These are phyloP conservation scores for Lyophyllum semitale DNA, from an alignment of 768 basidiomycete species.

Conservation along the genomic window DNA sequence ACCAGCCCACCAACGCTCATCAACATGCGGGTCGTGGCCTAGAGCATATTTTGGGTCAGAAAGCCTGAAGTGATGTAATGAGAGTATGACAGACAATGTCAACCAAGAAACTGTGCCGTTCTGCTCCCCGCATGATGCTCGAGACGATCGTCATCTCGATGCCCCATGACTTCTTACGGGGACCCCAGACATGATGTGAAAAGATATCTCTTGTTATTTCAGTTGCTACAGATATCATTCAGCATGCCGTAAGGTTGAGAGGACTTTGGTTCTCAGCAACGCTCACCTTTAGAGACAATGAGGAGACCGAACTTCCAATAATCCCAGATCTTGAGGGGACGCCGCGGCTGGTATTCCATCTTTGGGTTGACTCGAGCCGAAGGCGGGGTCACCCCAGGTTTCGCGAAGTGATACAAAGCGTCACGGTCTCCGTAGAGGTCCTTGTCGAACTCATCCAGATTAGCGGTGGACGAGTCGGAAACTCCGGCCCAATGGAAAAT, in stretches of 20 bases:
- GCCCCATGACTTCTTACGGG: conserved; percentile 89
- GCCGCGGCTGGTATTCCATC: conserved; percentile 57
- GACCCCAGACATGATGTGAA: conserved; percentile 81
- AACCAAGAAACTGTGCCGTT: conserved; percentile 77
- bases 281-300: conserved; percentile 64
- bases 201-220: conserved; percentile 68
- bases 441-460: conserved; percentile 15
- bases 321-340: conserved; percentile 65
- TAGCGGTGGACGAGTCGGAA: conserved; percentile 3
- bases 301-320: conserved; percentile 73
- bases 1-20: conserved; percentile 82
- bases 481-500: conserved; percentile 18
- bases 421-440: conserved; percentile 28
- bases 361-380: conserved; percentile 72
- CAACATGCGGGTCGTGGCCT: conserved; percentile 56
- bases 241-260: not conserved
- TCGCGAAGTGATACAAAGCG: conserved; percentile 60
- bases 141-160: conserved; percentile 90
- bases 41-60: not conserved
- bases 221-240: conserved; percentile 31
- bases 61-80: not conserved
- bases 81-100: conserved; percentile 64
- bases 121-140: conserved; percentile 84
- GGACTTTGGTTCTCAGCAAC: not conserved
- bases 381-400: conserved; percentile 69